Conservation (phyloP, 2,329 filamentous ascomycete species). For the Colletotrichum tropicale region DNA sequence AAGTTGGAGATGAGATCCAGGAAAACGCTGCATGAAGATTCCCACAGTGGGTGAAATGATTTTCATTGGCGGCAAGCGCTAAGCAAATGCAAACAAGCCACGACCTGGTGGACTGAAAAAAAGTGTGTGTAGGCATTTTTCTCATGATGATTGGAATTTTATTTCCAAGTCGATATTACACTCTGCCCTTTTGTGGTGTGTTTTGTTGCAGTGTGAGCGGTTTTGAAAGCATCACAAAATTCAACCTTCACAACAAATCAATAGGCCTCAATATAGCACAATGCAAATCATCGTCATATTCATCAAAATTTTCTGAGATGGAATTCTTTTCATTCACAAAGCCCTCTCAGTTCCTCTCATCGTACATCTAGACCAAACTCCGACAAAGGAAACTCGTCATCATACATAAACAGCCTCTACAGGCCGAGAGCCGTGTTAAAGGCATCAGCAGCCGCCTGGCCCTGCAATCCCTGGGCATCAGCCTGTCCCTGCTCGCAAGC, state of each 20-base stretch:
- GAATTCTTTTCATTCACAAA: neutral
- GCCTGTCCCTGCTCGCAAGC: constrained; percentile 23
- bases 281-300: neutral
- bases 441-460: constrained; percentile 27
- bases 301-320: too few species aligned
- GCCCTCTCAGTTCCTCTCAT: neutral
- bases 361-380: neutral
- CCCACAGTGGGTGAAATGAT: neutral
- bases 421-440: constrained; percentile 25
- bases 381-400: neutral
- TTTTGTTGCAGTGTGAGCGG: neutral
- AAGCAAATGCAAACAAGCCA: neutral
- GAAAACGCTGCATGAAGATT: constrained; percentile 6
- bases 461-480: constrained; percentile 24
- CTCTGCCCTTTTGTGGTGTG: accelerated
- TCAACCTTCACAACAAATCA: accelerated
- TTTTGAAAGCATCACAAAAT: neutral
- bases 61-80: neutral
- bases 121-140: neutral
- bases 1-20: constrained; percentile 8
- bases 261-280: accelerated
- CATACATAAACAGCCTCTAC: neutral
- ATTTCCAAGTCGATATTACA: neutral
- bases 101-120: neutral
- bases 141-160: neutral